These are phyloP conservation scores for Boehmeria nivea DNA, from an alignment of 306 rosid species.

Conservation along the genomic window DNA sequence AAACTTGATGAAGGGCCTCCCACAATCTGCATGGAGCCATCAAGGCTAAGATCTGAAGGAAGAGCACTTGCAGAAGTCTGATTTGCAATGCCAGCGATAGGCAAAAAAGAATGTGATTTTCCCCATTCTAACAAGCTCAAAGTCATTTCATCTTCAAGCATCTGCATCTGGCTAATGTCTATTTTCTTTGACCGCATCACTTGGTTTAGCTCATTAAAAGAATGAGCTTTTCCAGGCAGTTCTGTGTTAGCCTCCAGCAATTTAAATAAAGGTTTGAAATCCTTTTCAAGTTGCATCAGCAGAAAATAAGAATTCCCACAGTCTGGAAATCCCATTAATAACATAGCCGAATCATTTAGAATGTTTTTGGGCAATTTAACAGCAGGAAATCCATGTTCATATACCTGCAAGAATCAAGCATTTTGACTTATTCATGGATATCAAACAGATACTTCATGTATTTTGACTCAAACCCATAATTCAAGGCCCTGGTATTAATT, in stretches of 20 bases:
- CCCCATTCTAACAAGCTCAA: constrained; percentile 73
- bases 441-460: constrained; percentile 9
- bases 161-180: constrained; percentile 77
- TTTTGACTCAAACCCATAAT: not conserved
- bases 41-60: constrained; percentile 49
- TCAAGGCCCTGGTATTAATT: not conserved
- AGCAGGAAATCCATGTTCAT: constrained; percentile 67
- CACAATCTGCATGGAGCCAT: constrained; percentile 49
- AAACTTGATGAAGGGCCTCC: constrained; percentile 72
- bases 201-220: constrained; percentile 49
- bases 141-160: constrained; percentile 87
- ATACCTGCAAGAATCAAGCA: constrained; percentile 53
- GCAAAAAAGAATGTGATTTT: constrained; percentile 48
- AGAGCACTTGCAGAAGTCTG: constrained; percentile 51
- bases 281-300: constrained; percentile 88
- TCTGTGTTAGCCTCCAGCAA: constrained; percentile 74
- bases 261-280: constrained; percentile 81
- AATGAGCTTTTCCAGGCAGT: constrained; percentile 51
- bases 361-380: constrained; percentile 70
- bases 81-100: constrained; percentile 40
- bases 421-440: constrained; percentile 8
- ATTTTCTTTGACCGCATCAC: constrained; percentile 65
- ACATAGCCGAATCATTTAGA: constrained; percentile 60
- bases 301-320: constrained; percentile 80
- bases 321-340: constrained; percentile 93